Base-by-base conservation (phyloP, 352 stramenopile species). In the Pythium oligandrum region DNA sequence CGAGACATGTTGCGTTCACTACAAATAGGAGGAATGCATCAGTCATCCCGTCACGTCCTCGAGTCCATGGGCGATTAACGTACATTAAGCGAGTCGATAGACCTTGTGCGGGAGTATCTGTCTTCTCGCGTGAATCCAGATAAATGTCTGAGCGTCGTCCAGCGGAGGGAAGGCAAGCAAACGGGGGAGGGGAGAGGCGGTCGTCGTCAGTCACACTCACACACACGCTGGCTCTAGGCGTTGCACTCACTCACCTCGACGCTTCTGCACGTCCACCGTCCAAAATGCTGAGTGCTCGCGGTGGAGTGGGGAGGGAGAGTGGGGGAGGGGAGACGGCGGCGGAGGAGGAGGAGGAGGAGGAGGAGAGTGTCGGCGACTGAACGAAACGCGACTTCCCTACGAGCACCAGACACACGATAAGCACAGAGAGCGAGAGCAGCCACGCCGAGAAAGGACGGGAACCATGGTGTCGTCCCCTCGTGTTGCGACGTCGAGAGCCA, bases 1-100 rank as follows among this genome's bases (percentile, higher is more conserved):
- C 77, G 73, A 55, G 81, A 88, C 81, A 92, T 91, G 44, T 49
- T 66, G 56, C 59, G 17, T 26, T 26, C 17, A 26, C 17, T 26
- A 26, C 17, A 26, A 26, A 26, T 26, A 26, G 17, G 17, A 26
- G 17, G 17, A 26, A 26, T 26, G 17, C 17, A 26, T 26, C 17
- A 26, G 17, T 26, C 17, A 26, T 26, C 17, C 17, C 17, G 17
- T 26, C 17, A 26, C 17, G 17, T 26, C 17, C 17, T 26, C 17
- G 17, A 26, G 17, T 26, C 17, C 17, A 26, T 26, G 17, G 17
- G 37, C 48, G 49, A 47, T 55, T 42, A 36, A 33, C 54, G 42
- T 38, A 8, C 10, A 9, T 17, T 9, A 48, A 30, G 35, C 26
- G 31, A 32, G n/a, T 6, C 26, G 17, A 26, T 26, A 26, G 17